A percentile compares a stretch with the other conserved stretches of the same genome.
Evolutionary conservation across 371 early-diverging fungal species (phyloP).

Genomic region (Rhizopus delemar): DNA sequence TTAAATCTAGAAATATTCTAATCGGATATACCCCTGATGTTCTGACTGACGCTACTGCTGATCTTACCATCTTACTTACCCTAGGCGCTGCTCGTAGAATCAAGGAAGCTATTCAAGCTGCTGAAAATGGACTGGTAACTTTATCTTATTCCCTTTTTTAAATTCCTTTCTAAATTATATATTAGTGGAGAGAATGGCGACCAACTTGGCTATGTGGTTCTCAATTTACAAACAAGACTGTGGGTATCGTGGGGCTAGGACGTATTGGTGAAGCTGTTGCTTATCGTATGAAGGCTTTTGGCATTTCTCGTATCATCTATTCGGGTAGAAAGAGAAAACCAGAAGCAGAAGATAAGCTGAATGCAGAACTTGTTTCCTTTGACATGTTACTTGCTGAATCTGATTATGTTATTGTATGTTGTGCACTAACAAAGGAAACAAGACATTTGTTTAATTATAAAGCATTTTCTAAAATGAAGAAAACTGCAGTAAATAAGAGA

Average conservation of each 20-base stretch:
- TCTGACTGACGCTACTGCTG: conserved; percentile 88
- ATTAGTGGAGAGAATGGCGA: conserved; percentile 72
- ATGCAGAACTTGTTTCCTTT: conserved; percentile 53
- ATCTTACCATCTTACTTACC: conserved; percentile 74
- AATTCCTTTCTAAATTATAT: no score
- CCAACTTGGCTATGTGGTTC: conserved; percentile 76
- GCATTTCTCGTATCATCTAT: conserved; percentile 62
- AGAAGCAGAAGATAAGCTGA: conserved; percentile 28
- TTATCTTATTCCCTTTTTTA: not conserved
- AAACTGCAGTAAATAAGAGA: conserved; percentile 46
- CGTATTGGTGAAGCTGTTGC: conserved; percentile 83
- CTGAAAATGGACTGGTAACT: conserved; percentile 51
- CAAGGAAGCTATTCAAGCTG: conserved; percentile 63
- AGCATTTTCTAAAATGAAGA: conserved; percentile 74
- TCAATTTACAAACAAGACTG: conserved; percentile 73
- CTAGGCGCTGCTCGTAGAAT: conserved; percentile 73
- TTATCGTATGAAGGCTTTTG: conserved; percentile 71
- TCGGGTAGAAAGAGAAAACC: conserved; percentile 47
- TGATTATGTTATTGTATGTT: conserved; percentile 77
- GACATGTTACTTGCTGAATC: conserved; percentile 60
- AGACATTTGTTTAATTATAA: conserved; percentile 65
- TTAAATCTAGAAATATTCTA: conserved; percentile 51
- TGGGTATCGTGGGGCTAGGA: conserved; percentile 87
- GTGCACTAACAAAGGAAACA: conserved; percentile 73
- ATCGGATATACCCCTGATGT: conserved; percentile 89